A percentile compares a stretch with the other conserved stretches of the same genome.
Conservation (phyloP, 2,329 filamentous ascomycete genomes). For the Nectriaceae sp. region DNA sequence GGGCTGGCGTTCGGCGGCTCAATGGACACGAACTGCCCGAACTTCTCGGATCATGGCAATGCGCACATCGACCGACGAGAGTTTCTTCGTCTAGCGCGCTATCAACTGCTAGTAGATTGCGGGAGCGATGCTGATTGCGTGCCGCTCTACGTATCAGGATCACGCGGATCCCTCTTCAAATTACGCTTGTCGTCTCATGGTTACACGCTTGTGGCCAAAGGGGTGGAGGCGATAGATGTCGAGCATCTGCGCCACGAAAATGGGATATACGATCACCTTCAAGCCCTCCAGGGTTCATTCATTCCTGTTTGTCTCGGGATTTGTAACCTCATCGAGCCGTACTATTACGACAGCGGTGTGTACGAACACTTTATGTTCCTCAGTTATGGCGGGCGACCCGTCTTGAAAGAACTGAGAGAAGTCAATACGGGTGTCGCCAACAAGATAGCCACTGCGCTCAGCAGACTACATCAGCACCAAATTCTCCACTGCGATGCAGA, state of each 20-base stretch:
- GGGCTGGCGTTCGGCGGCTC: slow-evolving; percentile 22
- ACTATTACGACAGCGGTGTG: slow-evolving; percentile 32
- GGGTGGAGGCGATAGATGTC: slow-evolving; percentile 29
- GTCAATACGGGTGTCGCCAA: slow-evolving; percentile 4
- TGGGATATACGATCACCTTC: slow-evolving; percentile 32
- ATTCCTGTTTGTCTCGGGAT: slow-evolving; percentile 39
- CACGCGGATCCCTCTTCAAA: slow-evolving; percentile 39
- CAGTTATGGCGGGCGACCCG: slow-evolving; percentile 26
- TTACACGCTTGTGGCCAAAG: slow-evolving; percentile 44
- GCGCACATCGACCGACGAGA: slow-evolving; percentile 23
- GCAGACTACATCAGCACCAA: slow-evolving; percentile 14
- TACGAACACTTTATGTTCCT: slow-evolving; percentile 37
- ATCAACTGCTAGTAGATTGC: slow-evolving; percentile 33
- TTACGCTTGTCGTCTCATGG: slow-evolving; percentile 35
- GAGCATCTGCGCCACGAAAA: slow-evolving; percentile 30
- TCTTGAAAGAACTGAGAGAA: slow-evolving; percentile 1
- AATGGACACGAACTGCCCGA: slow-evolving; percentile 32
- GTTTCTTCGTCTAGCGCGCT: slow-evolving; percentile 29
- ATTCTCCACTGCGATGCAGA: slow-evolving; percentile 33
- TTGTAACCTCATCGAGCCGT: slow-evolving; percentile 30
- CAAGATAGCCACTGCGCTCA: slow-evolving; percentile 5
- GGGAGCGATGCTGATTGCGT: slow-evolving; percentile 30
- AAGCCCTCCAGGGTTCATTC: slow-evolving; percentile 32
- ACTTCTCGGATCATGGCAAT: slow-evolving; percentile 15
- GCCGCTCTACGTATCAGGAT: slow-evolving; percentile 31